Evolutionary conservation across 2,329 filamentous ascomycete species (phyloP).

Genomic region (Penicillium nordicum): DNA sequence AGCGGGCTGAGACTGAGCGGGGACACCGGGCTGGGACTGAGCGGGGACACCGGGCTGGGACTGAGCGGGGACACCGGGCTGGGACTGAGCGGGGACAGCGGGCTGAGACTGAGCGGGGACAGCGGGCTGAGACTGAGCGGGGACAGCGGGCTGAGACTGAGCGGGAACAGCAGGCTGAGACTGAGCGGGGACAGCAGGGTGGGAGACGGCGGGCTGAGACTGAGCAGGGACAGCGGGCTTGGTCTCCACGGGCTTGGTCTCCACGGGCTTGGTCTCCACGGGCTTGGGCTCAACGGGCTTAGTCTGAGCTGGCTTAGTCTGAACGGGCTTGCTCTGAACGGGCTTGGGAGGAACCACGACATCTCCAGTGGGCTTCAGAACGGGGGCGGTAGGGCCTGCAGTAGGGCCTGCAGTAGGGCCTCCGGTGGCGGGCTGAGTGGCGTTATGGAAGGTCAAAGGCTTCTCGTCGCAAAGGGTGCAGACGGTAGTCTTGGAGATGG

Average conservation of each 20-base stretch:
- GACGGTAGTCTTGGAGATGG: conserved; percentile 28
- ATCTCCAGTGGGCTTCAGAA: conserved; percentile 12
- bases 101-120: too few relatives aligned
- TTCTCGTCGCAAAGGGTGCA: conserved; percentile 21
- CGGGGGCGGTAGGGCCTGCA: conserved; percentile 8
- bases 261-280: not conserved
- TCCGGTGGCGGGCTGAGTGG: conserved; percentile 8
- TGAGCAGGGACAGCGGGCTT: not conserved
- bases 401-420: conserved; percentile 12
- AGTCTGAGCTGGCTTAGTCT: not conserved
- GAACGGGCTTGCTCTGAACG: not conserved
- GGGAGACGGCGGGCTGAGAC: not conserved
- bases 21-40: too few relatives aligned
- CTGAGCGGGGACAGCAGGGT: too few relatives aligned
- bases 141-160: too few relatives aligned
- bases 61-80: too few relatives aligned
- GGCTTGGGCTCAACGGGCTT: conserved; percentile 6
- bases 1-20: too few relatives aligned
- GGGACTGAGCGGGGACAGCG: too few relatives aligned
- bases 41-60: too few relatives aligned
- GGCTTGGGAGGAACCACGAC: conserved; percentile 8
- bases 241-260: not conserved
- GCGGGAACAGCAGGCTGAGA: too few relatives aligned
- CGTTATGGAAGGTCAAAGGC: conserved; percentile 16
- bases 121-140: too few relatives aligned